Percentiles rank a stretch among this genome's conserved stretches.
Evolutionary conservation across 2,329 filamentous ascomycete species (phyloP).

Genomic region (Dactylonectria macrodidyma): DNA sequence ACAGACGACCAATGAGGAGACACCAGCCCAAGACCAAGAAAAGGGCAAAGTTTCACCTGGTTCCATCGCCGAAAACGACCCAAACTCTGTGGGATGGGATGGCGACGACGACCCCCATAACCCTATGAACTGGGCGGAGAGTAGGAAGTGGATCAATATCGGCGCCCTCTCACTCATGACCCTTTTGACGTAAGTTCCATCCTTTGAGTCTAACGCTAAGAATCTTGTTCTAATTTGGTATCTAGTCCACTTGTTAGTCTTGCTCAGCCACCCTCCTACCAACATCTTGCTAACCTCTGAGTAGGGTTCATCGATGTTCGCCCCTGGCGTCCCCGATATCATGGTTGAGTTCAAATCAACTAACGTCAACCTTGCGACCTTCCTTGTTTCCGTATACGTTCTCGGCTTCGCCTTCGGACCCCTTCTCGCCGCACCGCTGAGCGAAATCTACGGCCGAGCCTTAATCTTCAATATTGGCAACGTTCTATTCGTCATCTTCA

Average conservation of each 20-base stretch:
- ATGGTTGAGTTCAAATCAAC: conserved; percentile 60
- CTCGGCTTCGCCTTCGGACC: conserved; percentile 71
- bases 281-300: conserved; percentile 17
- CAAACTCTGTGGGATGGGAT: conserved; percentile 45
- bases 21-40: neutral
- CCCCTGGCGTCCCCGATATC: conserved; percentile 60
- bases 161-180: conserved; percentile 51
- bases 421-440: conserved; percentile 74
- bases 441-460: conserved; percentile 73
- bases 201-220: too few relatives aligned
- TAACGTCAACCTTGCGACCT: conserved; percentile 55
- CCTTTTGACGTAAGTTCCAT: conserved; percentile 43
- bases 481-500: conserved; percentile 71
- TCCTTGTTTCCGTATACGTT: conserved; percentile 64
- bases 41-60: neutral
- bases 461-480: conserved; percentile 54
- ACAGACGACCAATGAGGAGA: conserved; percentile 33
- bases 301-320: conserved; percentile 51
- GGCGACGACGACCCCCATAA: conserved; percentile 66
- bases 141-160: conserved; percentile 56
- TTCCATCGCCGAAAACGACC: conserved; percentile 24
- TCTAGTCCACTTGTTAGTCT: conserved; percentile 42
- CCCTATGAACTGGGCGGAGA: conserved; percentile 76
- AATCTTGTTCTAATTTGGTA: conserved; percentile 20
- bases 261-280: neutral